Conservation (phyloP, 2,329 filamentous ascomycete genomes). For the Akanthomyces dipterigenus region DNA sequence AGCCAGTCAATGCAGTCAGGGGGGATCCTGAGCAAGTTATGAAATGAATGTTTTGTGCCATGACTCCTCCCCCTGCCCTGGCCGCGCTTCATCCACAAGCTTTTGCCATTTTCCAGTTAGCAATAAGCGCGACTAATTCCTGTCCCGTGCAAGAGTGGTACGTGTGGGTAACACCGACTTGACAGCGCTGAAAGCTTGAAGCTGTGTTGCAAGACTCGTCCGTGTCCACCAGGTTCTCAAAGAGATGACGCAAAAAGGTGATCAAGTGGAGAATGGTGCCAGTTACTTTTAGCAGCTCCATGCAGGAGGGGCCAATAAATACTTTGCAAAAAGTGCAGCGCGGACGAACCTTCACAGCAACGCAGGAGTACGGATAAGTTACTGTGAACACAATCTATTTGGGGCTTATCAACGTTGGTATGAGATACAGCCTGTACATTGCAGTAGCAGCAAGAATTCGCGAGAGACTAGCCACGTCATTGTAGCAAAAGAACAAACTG, state of each 20-base stretch:
- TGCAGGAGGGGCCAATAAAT: not conserved
- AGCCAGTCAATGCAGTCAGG: not conserved
- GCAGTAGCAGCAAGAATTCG: no score
- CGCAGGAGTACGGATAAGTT: no score
- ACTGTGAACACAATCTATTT: no score
- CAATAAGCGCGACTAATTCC: not conserved
- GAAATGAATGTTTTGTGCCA: not conserved
- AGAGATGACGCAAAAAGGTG: conserved; percentile 8
- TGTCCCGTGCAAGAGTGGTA: not conserved
- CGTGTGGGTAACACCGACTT: not conserved
- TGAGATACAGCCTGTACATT: no score
- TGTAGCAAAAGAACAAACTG: not conserved
- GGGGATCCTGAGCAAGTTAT: not conserved
- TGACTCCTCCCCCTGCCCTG: not conserved
- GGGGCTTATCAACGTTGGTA: no score
- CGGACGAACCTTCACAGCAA: no score
- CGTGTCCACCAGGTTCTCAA: not conserved
- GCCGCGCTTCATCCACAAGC: not conserved
- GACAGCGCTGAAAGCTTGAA: not conserved
- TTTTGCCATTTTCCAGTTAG: not conserved
- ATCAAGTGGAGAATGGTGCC: not conserved
- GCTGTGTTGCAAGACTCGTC: not conserved
- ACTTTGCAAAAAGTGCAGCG: no score
- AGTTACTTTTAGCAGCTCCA: not conserved
- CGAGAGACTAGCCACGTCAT: not conserved